A percentile compares a stretch with the other conserved stretches of the same genome.
These are phyloP conservation scores for Chenopodium berlandieri DNA, from an alignment of 148 eudicot genomes.

Conservation along the genomic window DNA sequence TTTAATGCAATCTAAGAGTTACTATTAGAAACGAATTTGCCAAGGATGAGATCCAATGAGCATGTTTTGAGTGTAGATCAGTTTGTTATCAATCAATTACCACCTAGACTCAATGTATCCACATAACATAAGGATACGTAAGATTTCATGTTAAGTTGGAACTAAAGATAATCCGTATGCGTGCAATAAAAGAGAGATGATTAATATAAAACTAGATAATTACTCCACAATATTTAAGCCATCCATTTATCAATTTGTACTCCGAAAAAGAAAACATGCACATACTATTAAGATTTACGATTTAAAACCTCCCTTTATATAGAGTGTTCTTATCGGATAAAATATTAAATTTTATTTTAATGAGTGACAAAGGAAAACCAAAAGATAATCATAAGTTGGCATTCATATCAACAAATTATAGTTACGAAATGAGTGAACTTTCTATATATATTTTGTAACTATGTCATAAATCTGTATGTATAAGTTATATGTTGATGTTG, in stretches of 20 bases:
- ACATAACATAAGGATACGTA: not conserved
- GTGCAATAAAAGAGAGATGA: too few relatives aligned
- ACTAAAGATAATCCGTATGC: too few relatives aligned
- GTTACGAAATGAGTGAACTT: not conserved
- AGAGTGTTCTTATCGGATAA: too few relatives aligned
- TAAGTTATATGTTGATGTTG: slow-evolving; percentile 1
- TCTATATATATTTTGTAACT: not conserved
- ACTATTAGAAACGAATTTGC: slow-evolving; percentile 12
- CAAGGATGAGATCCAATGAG: not conserved
- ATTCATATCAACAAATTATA: not conserved
- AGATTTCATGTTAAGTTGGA: too few relatives aligned
- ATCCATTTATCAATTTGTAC: too few relatives aligned
- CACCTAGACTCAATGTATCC: not conserved
- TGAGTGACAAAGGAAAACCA: not conserved
- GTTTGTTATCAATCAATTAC: slow-evolving; percentile 9
- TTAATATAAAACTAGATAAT: too few relatives aligned
- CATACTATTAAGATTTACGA: too few relatives aligned
- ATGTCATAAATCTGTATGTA: slow-evolving; percentile 3
- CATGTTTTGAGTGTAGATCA: not conserved
- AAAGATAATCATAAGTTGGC: not conserved
- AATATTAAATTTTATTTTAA: too few relatives aligned
- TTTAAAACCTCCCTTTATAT: too few relatives aligned
- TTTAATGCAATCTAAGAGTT: slow-evolving; percentile 9
- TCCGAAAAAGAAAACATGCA: too few relatives aligned
- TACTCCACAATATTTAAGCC: too few relatives aligned